Conservation (phyloP, 768 basidiomycete species). For the Suillus discolor region DNA sequence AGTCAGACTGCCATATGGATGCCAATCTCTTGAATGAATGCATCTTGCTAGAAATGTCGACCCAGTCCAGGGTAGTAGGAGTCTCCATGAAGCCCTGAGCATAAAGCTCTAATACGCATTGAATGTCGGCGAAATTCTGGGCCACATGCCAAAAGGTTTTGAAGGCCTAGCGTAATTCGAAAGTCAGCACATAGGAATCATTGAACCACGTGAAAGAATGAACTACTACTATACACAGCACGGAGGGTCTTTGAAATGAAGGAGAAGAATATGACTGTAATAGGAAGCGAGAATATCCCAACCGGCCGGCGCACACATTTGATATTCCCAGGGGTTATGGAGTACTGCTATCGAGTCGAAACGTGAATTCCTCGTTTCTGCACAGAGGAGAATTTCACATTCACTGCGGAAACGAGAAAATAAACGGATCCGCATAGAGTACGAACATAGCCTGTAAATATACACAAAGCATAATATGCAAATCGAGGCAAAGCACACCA, state of each 20-base stretch:
- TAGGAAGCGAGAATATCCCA: no score
- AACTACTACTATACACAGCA: constrained; percentile 11
- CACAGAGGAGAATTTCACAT: no score
- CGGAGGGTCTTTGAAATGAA: background rate
- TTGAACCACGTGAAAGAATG: background rate
- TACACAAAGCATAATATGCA: background rate
- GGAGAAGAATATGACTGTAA: background rate
- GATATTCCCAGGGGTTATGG: no score
- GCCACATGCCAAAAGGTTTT: background rate
- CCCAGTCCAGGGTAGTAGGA: background rate
- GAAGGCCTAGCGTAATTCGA: background rate
- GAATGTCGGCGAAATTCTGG: background rate
- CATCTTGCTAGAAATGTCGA: background rate
- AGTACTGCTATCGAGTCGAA: no score
- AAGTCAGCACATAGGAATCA: background rate
- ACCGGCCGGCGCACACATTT: no score
- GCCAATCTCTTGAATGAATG: background rate
- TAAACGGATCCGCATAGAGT: background rate
- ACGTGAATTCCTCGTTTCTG: no score
- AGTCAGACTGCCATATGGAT: background rate
- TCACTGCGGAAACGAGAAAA: background rate
- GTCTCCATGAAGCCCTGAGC: background rate
- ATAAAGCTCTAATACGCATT: background rate
- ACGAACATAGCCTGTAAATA: background rate
- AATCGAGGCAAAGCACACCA: background rate